A percentile compares a stretch with the other conserved stretches of the same genome.
Conservation (phyloP, 805 yeast genomes). For the Candida nanaspora region DNA sequence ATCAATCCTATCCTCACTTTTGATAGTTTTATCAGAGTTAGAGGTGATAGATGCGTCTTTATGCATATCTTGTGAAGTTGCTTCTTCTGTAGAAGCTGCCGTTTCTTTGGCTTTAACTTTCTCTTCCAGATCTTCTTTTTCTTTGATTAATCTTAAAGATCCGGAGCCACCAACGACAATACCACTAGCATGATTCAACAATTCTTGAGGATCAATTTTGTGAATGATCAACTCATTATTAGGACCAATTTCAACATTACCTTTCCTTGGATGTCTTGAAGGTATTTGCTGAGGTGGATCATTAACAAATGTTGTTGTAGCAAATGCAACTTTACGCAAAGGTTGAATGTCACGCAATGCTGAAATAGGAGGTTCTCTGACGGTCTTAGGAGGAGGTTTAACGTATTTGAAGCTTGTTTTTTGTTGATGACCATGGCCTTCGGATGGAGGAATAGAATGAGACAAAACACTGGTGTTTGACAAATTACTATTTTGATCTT, state of each 20-base stretch:
- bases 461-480: slow-evolving; percentile 6
- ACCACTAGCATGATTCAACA: slow-evolving; percentile 45
- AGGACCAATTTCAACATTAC: slow-evolving; percentile 47
- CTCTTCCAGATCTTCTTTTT: slow-evolving; percentile 5
- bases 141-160: slow-evolving; percentile 39
- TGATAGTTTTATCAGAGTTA: slow-evolving; percentile 21
- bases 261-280: slow-evolving; percentile 71
- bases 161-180: slow-evolving; percentile 78
- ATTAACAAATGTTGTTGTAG: slow-evolving; percentile 58
- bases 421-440: neutral
- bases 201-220: slow-evolving; percentile 24
- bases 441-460: neutral
- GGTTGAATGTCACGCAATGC: slow-evolving; percentile 21
- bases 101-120: slow-evolving; percentile 10
- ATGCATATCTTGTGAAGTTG: neutral
- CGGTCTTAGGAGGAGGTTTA: slow-evolving; percentile 22
- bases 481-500: slow-evolving; percentile 8
- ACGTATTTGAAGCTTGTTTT: slow-evolving; percentile 8
- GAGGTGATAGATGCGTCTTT: slow-evolving; percentile 1
- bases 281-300: slow-evolving; percentile 97
- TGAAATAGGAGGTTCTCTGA: slow-evolving; percentile 21
- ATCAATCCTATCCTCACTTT: slow-evolving; percentile 18
- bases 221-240: slow-evolving; percentile 29
- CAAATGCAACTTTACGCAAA: slow-evolving; percentile 67
- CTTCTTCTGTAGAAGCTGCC: slow-evolving; percentile 7